Evolutionary conservation across 495 filamentous ascomycete genomes (phyloP).

Genomic region (Aspergillus diversus): DNA sequence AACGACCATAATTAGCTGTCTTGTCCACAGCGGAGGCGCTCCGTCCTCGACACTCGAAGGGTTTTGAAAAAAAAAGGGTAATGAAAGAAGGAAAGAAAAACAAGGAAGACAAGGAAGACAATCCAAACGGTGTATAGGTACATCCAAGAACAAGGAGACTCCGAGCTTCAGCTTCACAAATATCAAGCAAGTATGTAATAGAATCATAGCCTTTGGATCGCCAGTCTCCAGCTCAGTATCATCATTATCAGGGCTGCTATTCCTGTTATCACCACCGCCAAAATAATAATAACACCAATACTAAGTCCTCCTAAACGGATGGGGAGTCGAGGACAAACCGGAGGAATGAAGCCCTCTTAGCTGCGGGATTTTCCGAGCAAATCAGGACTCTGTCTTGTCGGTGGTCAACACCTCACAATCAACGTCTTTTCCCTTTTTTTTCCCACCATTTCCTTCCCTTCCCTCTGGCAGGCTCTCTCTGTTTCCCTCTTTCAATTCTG

Average conservation of each 20-base stretch:
- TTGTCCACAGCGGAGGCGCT: not conserved
- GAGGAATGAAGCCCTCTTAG: not conserved
- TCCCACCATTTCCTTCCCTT: not conserved
- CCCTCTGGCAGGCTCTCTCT: not conserved
- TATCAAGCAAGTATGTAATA: too few species aligned
- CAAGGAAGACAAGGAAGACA: too few species aligned
- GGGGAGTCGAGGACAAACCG: not conserved
- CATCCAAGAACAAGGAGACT: too few species aligned
- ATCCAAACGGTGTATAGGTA: too few species aligned
- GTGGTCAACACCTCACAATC: not conserved
- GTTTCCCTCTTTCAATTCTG: not conserved
- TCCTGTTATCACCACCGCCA: too few species aligned
- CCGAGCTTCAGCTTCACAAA: too few species aligned
- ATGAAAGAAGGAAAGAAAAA: too few species aligned
- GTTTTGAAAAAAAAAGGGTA: too few species aligned
- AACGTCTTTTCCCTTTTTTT: not conserved
- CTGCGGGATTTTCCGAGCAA: slow-evolving; percentile 16
- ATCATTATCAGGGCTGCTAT: not conserved
- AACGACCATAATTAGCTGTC: too few species aligned
- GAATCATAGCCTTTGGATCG: too few species aligned
- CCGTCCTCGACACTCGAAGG: not conserved
- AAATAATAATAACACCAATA: not conserved
- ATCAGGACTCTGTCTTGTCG: not conserved
- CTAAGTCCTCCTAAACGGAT: not conserved
- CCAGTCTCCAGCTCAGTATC: not conserved